phyloP scores from a whole-genome alignment of 352 stramenopile species.

The Pythium guiyangense region DNA sequence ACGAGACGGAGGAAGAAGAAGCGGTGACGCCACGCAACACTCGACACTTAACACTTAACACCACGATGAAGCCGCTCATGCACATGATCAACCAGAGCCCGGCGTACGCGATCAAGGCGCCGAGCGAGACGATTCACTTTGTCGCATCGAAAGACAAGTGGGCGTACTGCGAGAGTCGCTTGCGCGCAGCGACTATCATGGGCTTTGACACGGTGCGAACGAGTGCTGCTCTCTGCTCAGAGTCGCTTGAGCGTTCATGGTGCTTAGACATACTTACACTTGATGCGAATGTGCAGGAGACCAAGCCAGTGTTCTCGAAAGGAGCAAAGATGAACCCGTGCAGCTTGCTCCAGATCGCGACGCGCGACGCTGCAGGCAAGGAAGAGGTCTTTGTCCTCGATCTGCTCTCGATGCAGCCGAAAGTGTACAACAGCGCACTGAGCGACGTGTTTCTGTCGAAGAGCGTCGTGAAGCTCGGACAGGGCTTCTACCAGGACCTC shows the following conservation, averaged over 20 bases:
- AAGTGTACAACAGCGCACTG: slow-evolving; percentile 58
- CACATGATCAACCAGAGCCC: slow-evolving; percentile 49
- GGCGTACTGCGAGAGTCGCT: slow-evolving; percentile 38
- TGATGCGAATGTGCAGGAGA: slow-evolving; percentile 37
- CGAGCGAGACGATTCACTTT: slow-evolving; percentile 38
- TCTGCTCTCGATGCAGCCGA: slow-evolving; percentile 44
- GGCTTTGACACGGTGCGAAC: slow-evolving; percentile 66
- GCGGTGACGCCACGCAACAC: background rate
- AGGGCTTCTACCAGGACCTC: slow-evolving; percentile 59
- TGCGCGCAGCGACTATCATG: slow-evolving; percentile 46
- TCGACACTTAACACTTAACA: background rate
- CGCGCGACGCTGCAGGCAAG: slow-evolving; percentile 36
- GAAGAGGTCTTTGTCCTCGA: slow-evolving; percentile 79
- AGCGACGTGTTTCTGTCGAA: slow-evolving; percentile 59
- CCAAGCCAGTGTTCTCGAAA: slow-evolving; percentile 47
- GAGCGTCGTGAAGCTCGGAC: slow-evolving; percentile 60
- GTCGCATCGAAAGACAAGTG: slow-evolving; percentile 40
- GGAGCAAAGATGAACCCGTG: slow-evolving; percentile 30
- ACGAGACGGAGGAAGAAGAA: background rate
- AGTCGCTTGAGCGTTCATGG: background rate
- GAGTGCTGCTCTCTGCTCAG: background rate
- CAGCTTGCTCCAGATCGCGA: slow-evolving; percentile 63
- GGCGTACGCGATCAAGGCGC: slow-evolving; percentile 43
- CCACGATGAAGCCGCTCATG: slow-evolving; percentile 28
- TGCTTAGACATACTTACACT: too few relatives aligned